A percentile compares a stretch with the other conserved stretches of the same genome.
phyloP scores from a whole-genome alignment of 1,284 basidiomycete species.

The Ceratobasidium sp. region DNA sequence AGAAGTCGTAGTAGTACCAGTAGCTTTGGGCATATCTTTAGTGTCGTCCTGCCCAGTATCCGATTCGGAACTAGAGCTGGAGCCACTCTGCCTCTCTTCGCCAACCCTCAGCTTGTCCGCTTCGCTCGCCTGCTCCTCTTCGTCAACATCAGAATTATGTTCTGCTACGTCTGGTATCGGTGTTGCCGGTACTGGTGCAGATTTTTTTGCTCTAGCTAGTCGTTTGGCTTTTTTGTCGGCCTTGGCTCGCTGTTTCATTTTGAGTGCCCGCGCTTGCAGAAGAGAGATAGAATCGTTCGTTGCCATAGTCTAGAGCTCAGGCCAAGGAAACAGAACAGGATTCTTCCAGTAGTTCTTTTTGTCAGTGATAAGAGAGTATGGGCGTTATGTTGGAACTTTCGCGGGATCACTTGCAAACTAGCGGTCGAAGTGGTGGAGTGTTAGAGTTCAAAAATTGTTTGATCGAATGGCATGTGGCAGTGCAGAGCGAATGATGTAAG shows the following conservation, averaged over 20 bases:
- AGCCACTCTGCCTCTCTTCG: background rate
- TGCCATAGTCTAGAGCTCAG: background rate
- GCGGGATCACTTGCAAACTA: no score
- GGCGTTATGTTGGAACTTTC: no score
- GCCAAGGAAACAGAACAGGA: background rate
- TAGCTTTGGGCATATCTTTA: background rate
- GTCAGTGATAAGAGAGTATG: no score
- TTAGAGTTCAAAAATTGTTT: background rate
- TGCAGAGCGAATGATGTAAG: background rate
- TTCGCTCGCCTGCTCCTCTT: background rate
- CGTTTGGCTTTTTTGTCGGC: slow-evolving; percentile 32
- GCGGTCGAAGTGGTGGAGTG: no score
- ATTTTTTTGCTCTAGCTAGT: background rate
- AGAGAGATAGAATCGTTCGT: background rate
- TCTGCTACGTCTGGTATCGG: background rate
- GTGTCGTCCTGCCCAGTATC: background rate
- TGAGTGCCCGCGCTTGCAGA: slow-evolving; percentile 37
- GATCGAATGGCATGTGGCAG: background rate
- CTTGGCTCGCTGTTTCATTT: slow-evolving; percentile 40
- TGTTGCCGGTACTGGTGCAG: background rate
- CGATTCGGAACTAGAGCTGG: background rate
- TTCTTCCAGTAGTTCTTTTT: no score
- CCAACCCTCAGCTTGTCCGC: no score
- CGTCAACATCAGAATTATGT: background rate
- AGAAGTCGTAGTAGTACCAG: background rate